phyloP scores from a whole-genome alignment of 2,329 filamentous ascomycete species.

The Tolypocladium tropicale region DNA sequence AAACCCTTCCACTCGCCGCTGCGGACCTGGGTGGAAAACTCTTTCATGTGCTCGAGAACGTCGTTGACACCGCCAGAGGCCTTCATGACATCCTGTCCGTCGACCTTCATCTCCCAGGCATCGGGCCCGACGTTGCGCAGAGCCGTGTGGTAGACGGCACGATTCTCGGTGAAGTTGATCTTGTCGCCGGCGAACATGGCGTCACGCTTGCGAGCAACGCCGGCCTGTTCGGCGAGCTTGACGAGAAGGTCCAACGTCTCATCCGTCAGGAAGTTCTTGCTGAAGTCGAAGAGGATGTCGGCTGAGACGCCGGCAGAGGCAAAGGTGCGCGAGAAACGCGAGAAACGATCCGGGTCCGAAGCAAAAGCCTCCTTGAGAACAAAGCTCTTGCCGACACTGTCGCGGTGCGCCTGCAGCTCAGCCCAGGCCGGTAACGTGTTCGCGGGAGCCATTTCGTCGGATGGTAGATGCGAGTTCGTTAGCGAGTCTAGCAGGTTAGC shows the following conservation, averaged over 20 bases:
- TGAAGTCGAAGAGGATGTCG: constrained; percentile 96
- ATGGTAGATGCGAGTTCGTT: not conserved
- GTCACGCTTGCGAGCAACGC: constrained; percentile 87
- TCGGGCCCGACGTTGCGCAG: constrained; percentile 67
- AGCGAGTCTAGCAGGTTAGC: not conserved
- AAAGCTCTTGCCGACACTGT: constrained; percentile 76
- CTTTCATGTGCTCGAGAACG: constrained; percentile 94
- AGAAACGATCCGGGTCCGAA: constrained; percentile 77
- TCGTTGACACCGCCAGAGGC: constrained; percentile 79
- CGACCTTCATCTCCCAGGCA: constrained; percentile 72
- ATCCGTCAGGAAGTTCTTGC: constrained; percentile 95
- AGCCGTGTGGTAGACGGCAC: constrained; percentile 91
- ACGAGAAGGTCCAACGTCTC: constrained; percentile 82
- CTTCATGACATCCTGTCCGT: constrained; percentile 87
- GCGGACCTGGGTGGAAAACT: constrained; percentile 90
- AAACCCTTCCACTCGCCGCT: constrained; percentile 95
- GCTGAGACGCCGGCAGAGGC: constrained; percentile 69
- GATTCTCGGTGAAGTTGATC: constrained; percentile 98
- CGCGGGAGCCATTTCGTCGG: constrained; percentile 59
- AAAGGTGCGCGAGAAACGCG: constrained; percentile 83
- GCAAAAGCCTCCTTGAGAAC: constrained; percentile 89
- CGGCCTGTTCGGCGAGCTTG: constrained; percentile 84
- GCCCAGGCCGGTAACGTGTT: constrained; percentile 81
- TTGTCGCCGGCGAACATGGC: constrained; percentile 95
- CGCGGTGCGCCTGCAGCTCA: constrained; percentile 83